These are phyloP conservation scores for Chytriomyces sp. DNA, from an alignment of 192 early-diverging fungal species.

Conservation along the genomic window DNA sequence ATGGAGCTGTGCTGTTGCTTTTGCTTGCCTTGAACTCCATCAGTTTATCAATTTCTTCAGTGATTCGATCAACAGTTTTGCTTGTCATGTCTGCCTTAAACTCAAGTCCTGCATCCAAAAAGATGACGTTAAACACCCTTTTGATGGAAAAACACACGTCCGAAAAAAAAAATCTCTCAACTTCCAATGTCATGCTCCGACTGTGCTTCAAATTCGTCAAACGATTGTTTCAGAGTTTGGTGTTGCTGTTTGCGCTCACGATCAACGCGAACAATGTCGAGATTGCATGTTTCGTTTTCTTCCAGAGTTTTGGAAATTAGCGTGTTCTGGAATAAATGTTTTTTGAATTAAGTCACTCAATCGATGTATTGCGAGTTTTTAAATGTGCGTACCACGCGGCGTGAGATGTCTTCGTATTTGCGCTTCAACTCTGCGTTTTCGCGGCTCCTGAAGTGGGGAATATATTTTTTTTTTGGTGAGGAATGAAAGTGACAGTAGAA, in stretches of 20 bases:
- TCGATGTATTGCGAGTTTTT: too few species aligned
- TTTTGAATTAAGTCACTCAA: too few species aligned
- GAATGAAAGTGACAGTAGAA: not conserved
- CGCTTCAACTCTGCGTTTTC: constrained; percentile 33
- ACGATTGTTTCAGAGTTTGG: constrained; percentile 10
- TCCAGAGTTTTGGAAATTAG: constrained; percentile 25
- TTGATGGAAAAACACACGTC: not conserved
- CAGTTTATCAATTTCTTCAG: constrained; percentile 24
- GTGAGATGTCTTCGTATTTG: constrained; percentile 16
- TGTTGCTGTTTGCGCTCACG: constrained; percentile 11
- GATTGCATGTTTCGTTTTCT: constrained; percentile 18
- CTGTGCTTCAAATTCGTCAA: constrained; percentile 7
- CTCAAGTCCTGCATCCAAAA: constrained; percentile 2
- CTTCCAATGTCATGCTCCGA: constrained; percentile 18
- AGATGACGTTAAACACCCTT: too few species aligned
- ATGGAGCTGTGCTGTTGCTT: not conserved
- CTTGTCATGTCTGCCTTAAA: constrained; percentile 18
- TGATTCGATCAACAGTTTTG: constrained; percentile 30
- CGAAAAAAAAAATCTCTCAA: not conserved
- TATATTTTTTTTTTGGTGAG: not conserved
- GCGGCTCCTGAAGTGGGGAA: constrained; percentile 16
- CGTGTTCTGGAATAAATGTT: too few species aligned
- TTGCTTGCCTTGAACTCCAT: constrained; percentile 32
- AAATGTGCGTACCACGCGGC: not conserved
- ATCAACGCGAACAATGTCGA: constrained; percentile 22